phyloP scores from a whole-genome alignment of 1,139 yeast genomes.

The Lodderomyces margitis region DNA sequence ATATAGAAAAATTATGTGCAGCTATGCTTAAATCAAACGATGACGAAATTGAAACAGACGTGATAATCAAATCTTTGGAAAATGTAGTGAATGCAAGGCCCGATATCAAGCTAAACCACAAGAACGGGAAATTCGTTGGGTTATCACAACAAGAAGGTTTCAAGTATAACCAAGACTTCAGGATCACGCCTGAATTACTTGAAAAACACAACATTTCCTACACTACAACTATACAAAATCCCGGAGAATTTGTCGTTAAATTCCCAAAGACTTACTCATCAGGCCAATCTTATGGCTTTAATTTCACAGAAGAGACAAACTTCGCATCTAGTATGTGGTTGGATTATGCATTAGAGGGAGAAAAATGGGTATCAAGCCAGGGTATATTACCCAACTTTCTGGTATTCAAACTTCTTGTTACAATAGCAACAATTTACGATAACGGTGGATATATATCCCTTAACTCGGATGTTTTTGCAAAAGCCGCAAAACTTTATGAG shows the following conservation, averaged over 20 bases:
- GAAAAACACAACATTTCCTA: conserved; percentile 45
- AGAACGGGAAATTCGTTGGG: conserved; percentile 25
- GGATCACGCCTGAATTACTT: conserved; percentile 51
- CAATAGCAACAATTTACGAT: conserved; percentile 45
- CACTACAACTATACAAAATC: conserved; percentile 49
- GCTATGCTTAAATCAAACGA: background rate
- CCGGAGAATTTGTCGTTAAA: conserved; percentile 59
- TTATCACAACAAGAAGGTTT: conserved; percentile 18
- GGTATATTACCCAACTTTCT: conserved; percentile 51
- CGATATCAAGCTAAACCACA: conserved; percentile 25
- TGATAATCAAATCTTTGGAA: conserved; percentile 29
- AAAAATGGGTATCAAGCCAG: conserved; percentile 53
- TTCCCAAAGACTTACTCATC: conserved; percentile 56
- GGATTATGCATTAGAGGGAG: conserved; percentile 45
- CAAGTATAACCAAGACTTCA: conserved; percentile 35
- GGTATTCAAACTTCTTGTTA: conserved; percentile 44
- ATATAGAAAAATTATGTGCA: conserved; percentile 18
- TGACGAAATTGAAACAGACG: conserved; percentile 27
- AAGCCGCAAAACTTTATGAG: conserved; percentile 32
- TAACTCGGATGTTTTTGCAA: conserved; percentile 27
- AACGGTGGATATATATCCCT: conserved; percentile 28
- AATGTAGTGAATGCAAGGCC: conserved; percentile 26
- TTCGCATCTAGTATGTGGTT: conserved; percentile 65
- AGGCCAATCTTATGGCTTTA: conserved; percentile 52
- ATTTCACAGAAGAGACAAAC: conserved; percentile 52